Evolutionary conservation across 2,329 filamentous ascomycete genomes (phyloP), one percentile per base, ranked within the genome.

Genomic region (Fusarium scirpi): DNA sequence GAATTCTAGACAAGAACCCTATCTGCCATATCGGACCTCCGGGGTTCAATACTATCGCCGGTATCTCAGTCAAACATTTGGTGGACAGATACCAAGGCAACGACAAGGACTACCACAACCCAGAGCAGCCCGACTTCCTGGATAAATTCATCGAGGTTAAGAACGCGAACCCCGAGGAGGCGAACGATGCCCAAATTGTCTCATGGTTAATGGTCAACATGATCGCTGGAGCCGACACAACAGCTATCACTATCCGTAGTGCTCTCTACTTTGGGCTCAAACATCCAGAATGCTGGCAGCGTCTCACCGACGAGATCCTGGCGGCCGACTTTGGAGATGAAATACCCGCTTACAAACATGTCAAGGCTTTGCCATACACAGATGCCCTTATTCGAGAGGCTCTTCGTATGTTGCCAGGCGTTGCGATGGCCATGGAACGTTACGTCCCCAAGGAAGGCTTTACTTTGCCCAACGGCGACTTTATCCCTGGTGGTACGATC

Each of bases 331-430:
- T 71, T 53, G 44, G 22, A 10, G 38, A 52, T 3, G 24, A 51
- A 22, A 63, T 44, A 7, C 65, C 61, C 2, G 64, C 70, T 25
- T 73, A 65, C 54, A 69, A 64, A 15, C 57, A 70, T 10, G 74
- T 69, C 15, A 66, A 61, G 38, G 51, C 58, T 2, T 30, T 74
- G 4, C 52, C 73, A 4, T 75, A 74, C 25, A 44, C 69, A 8
- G 66, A 75, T 44, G 83, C 85, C 1, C 81, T 85, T 1, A 76
- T 87, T 15, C 81, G 81, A 25, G 86, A 88, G 73, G 79, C 81
- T 1, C 77, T 83, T 58, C 81, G 85, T 5, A 73, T 85, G 4
- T 80, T 85, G 43, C 83, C 84, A 0, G 80, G 78, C 3, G 77
- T 85, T 7, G 80, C 80, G 2, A 78, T 84, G 67, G 69, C 80